These are phyloP conservation scores for Sporobolus alterniflorus DNA, from an alignment of 202 grass and related monocot species.

Conservation along the genomic window DNA sequence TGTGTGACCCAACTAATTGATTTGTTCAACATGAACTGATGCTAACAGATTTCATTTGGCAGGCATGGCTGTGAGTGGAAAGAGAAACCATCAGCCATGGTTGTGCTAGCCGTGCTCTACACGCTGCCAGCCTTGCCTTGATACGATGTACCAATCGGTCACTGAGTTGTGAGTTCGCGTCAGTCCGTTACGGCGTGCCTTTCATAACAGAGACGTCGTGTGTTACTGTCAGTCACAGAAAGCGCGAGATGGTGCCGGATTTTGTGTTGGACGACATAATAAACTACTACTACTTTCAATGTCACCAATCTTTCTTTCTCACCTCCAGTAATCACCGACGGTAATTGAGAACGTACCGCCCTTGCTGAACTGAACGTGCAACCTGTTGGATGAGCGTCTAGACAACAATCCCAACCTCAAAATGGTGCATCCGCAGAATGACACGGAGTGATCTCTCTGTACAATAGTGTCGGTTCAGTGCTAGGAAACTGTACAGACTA, in stretches of 20 bases:
- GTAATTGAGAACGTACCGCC: no score
- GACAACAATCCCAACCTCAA: not conserved
- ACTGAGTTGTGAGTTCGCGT: constrained; percentile 5
- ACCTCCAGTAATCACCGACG: no score
- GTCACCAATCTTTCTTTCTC: no score
- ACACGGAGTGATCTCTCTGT: no score
- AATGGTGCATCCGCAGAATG: no score
- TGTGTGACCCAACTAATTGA: constrained; percentile 52
- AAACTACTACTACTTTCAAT: not conserved
- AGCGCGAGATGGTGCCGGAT: not conserved
- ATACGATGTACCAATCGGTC: no score
- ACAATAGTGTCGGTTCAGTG: not conserved
- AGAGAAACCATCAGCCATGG: not conserved
- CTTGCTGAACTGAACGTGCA: no score
- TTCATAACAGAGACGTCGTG: constrained; percentile 24
- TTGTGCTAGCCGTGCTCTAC: not conserved
- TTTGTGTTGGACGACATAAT: not conserved
- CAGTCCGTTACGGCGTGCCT: constrained; percentile 30
- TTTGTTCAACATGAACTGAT: constrained; percentile 4
- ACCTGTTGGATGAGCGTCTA: no score
- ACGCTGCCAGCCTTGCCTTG: constrained; percentile 1
- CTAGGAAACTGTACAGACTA: not conserved
- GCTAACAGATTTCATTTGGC: not conserved
- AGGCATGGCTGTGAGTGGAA: not conserved
- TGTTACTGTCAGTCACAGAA: not conserved